A percentile compares a stretch with the other conserved stretches of the same genome.
These are phyloP conservation scores for Fusarium kyushuense DNA, from an alignment of 2,329 filamentous ascomycete species.

Conservation along the genomic window DNA sequence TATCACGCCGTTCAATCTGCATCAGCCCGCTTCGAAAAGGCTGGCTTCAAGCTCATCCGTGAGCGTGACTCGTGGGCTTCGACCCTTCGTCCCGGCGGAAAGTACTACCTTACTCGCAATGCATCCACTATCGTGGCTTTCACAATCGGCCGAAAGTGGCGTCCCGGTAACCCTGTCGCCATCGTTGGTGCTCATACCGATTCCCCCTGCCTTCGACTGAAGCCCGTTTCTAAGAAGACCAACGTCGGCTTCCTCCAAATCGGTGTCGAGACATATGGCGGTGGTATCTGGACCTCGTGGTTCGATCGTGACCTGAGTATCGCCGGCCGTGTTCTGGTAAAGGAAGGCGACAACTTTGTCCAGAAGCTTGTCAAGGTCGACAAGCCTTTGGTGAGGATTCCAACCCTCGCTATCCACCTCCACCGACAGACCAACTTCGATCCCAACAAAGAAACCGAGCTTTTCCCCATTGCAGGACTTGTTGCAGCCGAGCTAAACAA, in stretches of 20 bases:
- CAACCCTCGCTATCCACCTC: conserved; percentile 93
- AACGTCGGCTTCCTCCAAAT: conserved; percentile 91
- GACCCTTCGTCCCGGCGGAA: conserved; percentile 84
- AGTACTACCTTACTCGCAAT: conserved; percentile 97
- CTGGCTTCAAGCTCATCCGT: conserved; percentile 88
- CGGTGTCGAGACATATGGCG: conserved; percentile 96
- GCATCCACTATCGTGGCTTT: conserved; percentile 93
- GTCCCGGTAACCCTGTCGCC: conserved; percentile 87
- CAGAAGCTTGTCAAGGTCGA: conserved; percentile 92
- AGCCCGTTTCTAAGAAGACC: conserved; percentile 92
- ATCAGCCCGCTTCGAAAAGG: conserved; percentile 79
- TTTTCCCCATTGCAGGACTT: conserved; percentile 93
- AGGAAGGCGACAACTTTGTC: conserved; percentile 76
- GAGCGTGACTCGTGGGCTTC: conserved; percentile 92
- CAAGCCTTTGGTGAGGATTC: conserved; percentile 89
- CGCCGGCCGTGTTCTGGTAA: conserved; percentile 88
- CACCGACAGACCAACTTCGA: conserved; percentile 87
- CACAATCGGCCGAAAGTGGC: conserved; percentile 90
- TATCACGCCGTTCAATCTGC: conserved; percentile 93
- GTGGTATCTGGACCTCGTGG: conserved; percentile 98
- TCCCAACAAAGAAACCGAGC: conserved; percentile 96
- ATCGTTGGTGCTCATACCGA: conserved; percentile 98
- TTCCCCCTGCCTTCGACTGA: conserved; percentile 90
- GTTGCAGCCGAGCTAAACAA: conserved; percentile 90
- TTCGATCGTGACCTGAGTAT: conserved; percentile 95